Base-by-base conservation (phyloP, 1,284 basidiomycete species). In the Gymnopus androsaceus region DNA sequence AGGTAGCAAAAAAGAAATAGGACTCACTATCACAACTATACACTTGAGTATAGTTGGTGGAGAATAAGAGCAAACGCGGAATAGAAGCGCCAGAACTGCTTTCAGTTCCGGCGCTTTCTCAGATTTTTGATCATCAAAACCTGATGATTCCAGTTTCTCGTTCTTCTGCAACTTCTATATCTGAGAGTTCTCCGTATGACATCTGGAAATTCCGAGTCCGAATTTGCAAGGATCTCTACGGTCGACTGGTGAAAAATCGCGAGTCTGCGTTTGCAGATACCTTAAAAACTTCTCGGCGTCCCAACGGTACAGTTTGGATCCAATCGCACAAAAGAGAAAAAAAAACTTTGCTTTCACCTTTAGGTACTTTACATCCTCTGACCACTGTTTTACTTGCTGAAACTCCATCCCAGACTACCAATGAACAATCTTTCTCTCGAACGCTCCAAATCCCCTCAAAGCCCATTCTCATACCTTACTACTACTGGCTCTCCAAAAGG, bases 181-280 rank as follows among this genome's bases (percentile, higher is more conserved):
- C n/a, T n/a, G n/a, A n/a, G n/a, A n/a, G n/a, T n/a, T n/a, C n/a
- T n/a, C n/a, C n/a, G n/a, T n/a, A n/a, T n/a, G n/a, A n/a, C n/a
- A n/a, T n/a, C n/a, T n/a, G n/a, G n/a, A n/a, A n/a, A 31, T 30
- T 8, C 23, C 6, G 28, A 56, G 41, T 21, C 27, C 1, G 17
- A 28, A 2, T 56, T 56, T 17, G 28, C 41, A 17, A 34, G 30
- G 41, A 50, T 34, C 48, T 56, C 9, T 21, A 33, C 30, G 31
- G 30, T 25, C 48, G 48, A 30, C 34, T 56, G 21, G 8, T 21
- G 15, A 51, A 56, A 30, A n/a, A 41, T 23, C 25, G 27, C 19
- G 21, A 46, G 31, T 9, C 21, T 23, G 27, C 27, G 21, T 33
- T 27, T 30, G 33, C 34, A 8, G 34, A n/a, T 11, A 30, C 23